These are phyloP conservation scores for Pogostemon cablin DNA, from an alignment of 257 asterid genomes.

Conservation along the genomic window DNA sequence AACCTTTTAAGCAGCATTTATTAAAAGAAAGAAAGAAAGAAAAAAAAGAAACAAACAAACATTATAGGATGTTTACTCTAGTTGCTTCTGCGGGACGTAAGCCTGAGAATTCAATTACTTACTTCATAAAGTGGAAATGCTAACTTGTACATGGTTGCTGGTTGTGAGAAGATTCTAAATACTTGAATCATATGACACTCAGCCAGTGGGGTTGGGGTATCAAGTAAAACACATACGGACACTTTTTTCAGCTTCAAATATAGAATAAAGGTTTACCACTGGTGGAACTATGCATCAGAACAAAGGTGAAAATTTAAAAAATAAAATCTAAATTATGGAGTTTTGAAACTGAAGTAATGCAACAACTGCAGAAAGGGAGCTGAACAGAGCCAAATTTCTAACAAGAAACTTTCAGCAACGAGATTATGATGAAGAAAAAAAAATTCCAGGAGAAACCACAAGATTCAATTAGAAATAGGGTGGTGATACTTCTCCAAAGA, in stretches of 20 bases:
- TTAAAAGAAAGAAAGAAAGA: too few relatives aligned
- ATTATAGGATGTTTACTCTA: not conserved
- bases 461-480: conserved; percentile 13
- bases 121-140: conserved; percentile 10
- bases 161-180: not conserved
- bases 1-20: not conserved
- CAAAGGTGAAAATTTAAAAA: conserved; percentile 3
- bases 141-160: not conserved
- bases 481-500: conserved; percentile 7
- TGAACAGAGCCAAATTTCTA: conserved; percentile 8
- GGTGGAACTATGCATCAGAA: not conserved
- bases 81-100: not conserved
- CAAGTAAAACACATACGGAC: not conserved
- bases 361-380: conserved; percentile 20
- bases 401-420: conserved; percentile 18
- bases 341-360: not conserved
- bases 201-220: not conserved
- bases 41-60: not conserved
- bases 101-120: conserved; percentile 12
- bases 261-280: not conserved
- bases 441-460: conserved; percentile 30
- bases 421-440: conserved; percentile 25
- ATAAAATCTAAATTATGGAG: conserved; percentile 14
- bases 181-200: not conserved
- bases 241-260: not conserved